These are phyloP conservation scores for Capsicum baccatum DNA, from an alignment of 257 asterid species.

Conservation along the genomic window DNA sequence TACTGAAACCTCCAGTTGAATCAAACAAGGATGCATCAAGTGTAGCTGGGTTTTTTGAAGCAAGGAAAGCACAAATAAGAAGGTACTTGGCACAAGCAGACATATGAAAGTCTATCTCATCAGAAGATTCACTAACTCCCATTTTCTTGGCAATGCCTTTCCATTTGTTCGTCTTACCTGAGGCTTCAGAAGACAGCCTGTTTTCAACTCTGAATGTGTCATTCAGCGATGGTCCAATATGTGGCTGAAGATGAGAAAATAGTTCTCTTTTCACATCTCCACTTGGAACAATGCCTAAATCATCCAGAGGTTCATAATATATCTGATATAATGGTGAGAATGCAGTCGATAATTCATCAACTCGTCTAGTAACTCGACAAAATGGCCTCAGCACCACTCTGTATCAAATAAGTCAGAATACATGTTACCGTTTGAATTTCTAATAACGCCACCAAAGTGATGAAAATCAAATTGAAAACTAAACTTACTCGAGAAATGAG, in stretches of 20 bases:
- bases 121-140: constrained; percentile 50
- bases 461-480: constrained; percentile 18
- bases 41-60: constrained; percentile 98
- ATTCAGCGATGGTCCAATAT: constrained; percentile 59
- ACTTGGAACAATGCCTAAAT: constrained; percentile 54
- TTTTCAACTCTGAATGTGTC: constrained; percentile 61
- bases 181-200: constrained; percentile 48
- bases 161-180: constrained; percentile 46
- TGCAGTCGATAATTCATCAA: constrained; percentile 75
- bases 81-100: constrained; percentile 87
- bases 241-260: constrained; percentile 68
- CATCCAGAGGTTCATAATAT: constrained; percentile 86
- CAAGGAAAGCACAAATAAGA: constrained; percentile 90
- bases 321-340: constrained; percentile 72
- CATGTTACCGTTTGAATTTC: neutral
- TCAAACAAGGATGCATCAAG: constrained; percentile 95
- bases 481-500: constrained; percentile 83
- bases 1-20: constrained; percentile 86
- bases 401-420: constrained; percentile 40
- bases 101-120: constrained; percentile 76
- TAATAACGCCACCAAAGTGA: constrained; percentile 15
- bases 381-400: constrained; percentile 82
- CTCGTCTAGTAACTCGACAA: constrained; percentile 78
- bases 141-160: constrained; percentile 50
- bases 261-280: constrained; percentile 68